Evolutionary conservation across 495 filamentous ascomycete genomes (phyloP).

Genomic region (Xylaria venustula): DNA sequence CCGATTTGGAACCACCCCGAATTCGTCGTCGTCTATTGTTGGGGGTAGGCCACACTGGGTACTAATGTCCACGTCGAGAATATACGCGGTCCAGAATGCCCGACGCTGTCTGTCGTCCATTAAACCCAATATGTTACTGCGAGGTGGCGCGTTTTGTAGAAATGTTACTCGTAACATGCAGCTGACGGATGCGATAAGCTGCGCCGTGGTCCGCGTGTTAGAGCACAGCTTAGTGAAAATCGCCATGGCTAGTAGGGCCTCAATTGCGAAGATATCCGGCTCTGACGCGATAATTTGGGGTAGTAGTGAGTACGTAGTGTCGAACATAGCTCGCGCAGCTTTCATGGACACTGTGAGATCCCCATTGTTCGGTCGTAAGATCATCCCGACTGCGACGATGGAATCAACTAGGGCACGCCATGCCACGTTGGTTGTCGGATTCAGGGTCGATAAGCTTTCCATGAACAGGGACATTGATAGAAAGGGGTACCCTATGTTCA

Average conservation of each 20-base stretch:
- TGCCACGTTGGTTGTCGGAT: background rate
- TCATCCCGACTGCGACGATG: constrained; percentile 2
- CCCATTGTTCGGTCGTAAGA: background rate
- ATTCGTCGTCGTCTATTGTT: background rate
- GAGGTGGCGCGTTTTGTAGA: background rate
- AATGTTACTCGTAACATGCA: background rate
- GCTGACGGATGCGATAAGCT: background rate
- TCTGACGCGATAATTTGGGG: constrained; percentile 7
- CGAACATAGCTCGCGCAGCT: constrained; percentile 11
- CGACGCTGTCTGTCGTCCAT: background rate
- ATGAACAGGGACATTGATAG: background rate
- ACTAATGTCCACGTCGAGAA: background rate
- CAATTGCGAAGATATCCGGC: constrained; percentile 2
- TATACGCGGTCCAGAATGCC: constrained; percentile 6
- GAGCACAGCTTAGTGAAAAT: constrained; percentile 1
- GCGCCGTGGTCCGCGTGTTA: background rate
- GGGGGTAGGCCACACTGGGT: background rate
- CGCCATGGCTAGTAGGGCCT: constrained; percentile 10
- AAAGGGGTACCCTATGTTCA: constrained; percentile 1
- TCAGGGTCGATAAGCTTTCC: background rate
- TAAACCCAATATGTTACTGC: background rate
- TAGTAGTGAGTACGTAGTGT: constrained; percentile 10
- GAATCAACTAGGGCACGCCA: background rate
- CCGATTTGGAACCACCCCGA: background rate
- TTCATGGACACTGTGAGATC: background rate